A percentile compares a stretch with the other conserved stretches of the same genome.
phyloP scores from a whole-genome alignment of 2,329 filamentous ascomycete genomes.

The Arthrocladium fulminans region DNA sequence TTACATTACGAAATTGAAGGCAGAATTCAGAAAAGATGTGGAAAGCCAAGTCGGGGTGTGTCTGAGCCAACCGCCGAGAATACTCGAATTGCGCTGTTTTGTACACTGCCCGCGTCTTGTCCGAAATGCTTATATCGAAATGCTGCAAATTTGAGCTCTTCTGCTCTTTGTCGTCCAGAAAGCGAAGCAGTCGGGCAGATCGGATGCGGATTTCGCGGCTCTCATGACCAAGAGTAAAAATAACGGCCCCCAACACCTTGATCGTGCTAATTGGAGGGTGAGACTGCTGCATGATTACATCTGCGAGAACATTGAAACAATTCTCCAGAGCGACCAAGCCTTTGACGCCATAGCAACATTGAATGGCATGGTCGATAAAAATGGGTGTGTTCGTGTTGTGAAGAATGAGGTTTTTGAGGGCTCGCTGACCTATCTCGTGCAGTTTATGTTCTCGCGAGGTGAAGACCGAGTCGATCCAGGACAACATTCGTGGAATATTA shows the following conservation, averaged over 20 bases:
- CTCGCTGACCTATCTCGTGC: constrained; percentile 79
- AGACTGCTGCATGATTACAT: constrained; percentile 74
- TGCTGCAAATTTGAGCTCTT: constrained; percentile 89
- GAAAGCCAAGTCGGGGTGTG: constrained; percentile 83
- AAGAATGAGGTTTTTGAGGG: constrained; percentile 78
- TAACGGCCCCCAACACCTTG: constrained; percentile 77
- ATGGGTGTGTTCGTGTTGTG: constrained; percentile 84
- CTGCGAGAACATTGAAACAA: constrained; percentile 86
- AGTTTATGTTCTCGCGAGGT: constrained; percentile 83
- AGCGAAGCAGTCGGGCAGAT: constrained; percentile 70
- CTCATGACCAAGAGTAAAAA: constrained; percentile 89
- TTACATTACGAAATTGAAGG: constrained; percentile 79
- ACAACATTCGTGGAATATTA: constrained; percentile 82
- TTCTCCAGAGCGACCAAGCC: constrained; percentile 78
- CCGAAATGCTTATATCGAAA: constrained; percentile 95
- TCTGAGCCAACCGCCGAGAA: constrained; percentile 77
- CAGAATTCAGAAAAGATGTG: constrained; percentile 95
- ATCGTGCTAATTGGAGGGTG: constrained; percentile 80
- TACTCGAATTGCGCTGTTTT: constrained; percentile 97
- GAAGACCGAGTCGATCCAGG: constrained; percentile 94
- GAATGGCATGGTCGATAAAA: constrained; percentile 79
- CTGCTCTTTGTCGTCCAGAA: constrained; percentile 71
- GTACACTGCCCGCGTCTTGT: constrained; percentile 97
- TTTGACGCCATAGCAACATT: constrained; percentile 79
- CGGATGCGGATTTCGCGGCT: constrained; percentile 82